Conservation (phyloP, 2,329 filamentous ascomycete genomes). For the Talaromyces sp. region DNA sequence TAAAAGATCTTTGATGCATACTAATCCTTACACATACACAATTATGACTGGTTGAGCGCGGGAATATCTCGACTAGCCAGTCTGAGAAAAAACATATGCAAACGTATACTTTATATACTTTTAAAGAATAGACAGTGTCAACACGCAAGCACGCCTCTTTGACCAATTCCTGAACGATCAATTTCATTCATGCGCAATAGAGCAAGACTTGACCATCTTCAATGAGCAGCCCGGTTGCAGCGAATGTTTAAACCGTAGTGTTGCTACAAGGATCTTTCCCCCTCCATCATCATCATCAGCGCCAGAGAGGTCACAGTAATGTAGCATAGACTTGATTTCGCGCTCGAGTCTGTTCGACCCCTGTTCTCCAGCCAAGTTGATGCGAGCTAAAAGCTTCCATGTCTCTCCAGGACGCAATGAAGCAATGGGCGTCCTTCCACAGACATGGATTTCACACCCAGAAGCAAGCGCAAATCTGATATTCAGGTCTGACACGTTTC, state of each 20-base stretch:
- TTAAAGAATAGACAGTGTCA: neutral
- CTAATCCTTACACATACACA: neutral
- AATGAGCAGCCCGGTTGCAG: constrained; percentile 10
- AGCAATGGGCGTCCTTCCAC: constrained; percentile 6
- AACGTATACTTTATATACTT: neutral
- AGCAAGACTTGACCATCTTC: constrained; percentile 3
- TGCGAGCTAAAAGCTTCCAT: constrained; percentile 7
- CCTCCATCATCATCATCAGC: constrained; percentile 1
- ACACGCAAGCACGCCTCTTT: neutral
- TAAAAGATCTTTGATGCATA: neutral
- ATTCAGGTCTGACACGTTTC: constrained; percentile 1
- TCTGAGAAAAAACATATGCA: neutral
- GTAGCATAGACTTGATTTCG: constrained; percentile 9
- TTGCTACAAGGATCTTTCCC: neutral
- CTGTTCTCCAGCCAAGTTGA: neutral
- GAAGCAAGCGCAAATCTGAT: constrained; percentile 7
- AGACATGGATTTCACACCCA: neutral
- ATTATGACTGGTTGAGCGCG: neutral
- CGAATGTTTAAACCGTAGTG: constrained; percentile 11
- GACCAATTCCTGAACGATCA: neutral
- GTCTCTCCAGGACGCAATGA: constrained; percentile 12
- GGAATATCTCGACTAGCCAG: neutral
- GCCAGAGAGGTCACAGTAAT: neutral
- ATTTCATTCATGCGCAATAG: neutral
- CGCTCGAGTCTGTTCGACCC: constrained; percentile 4